Conservation (phyloP, 257 asterid species). For the Primulina eburnea region DNA sequence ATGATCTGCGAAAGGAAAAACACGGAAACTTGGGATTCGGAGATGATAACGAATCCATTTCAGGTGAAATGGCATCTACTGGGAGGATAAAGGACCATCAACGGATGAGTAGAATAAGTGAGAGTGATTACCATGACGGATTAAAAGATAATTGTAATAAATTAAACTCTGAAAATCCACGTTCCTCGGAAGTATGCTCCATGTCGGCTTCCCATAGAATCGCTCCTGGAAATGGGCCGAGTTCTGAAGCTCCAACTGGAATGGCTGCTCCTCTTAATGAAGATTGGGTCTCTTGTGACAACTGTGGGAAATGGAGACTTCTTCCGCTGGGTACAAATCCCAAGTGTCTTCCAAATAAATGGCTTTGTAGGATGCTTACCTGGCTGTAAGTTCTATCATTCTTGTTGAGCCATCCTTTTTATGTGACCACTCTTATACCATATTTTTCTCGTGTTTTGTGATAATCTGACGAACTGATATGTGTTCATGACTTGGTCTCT, state of each 20-base stretch:
- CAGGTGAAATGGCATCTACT: constrained; percentile 50
- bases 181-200: constrained; percentile 33
- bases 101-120: constrained; percentile 36
- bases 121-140: constrained; percentile 32
- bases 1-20: constrained; percentile 38
- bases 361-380: constrained; percentile 89
- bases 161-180: constrained; percentile 41
- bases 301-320: constrained; percentile 83
- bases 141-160: constrained; percentile 41
- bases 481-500: too few relatives aligned
- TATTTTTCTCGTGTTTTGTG: too few relatives aligned
- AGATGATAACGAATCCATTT: constrained; percentile 54
- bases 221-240: constrained; percentile 41
- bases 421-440: too few relatives aligned
- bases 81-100: constrained; percentile 44
- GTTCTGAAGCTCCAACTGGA: constrained; percentile 48
- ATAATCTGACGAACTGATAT: too few relatives aligned
- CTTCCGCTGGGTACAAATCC: constrained; percentile 92
- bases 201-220: constrained; percentile 38
- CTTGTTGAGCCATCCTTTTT: too few relatives aligned
- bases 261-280: constrained; percentile 61
- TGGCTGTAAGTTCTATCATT: constrained; percentile 80
- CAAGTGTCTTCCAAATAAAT: constrained; percentile 75
- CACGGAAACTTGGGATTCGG: constrained; percentile 68
- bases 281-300: constrained; percentile 90